Base-by-base conservation (phyloP, 441 rosid species). In the Croton setiger region DNA sequence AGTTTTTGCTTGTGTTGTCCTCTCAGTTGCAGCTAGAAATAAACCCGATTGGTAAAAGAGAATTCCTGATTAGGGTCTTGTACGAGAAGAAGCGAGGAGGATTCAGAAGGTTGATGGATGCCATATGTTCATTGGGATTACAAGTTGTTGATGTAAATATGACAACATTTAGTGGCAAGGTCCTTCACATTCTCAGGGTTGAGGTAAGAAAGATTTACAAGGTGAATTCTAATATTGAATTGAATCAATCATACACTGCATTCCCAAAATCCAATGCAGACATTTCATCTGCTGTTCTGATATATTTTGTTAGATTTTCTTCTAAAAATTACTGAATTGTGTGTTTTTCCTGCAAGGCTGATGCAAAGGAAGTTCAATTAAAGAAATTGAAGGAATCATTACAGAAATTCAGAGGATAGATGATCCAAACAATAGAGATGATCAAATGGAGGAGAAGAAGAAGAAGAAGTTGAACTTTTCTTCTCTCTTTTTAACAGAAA, bases 121-220 rank as follows among this genome's bases (percentile, higher is more conserved):
- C 70, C 53, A 69, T 91, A 51, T 62, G 80, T 63, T 80, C 85
- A 48, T 69, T 76, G 61, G 91, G 86, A 61, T 83, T 90, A 71
- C 78, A 75, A 70, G 84, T 88, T 37, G 79, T 85, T 23, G 83
- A 92, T 76, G 97, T 85, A 57, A 94, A 90, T 75, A 72, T 94
- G 67, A 88, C 89, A 52, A 87, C 89, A 49, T 79, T 78, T 8
- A 45, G 80, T 67, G 82, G 82, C 52, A 82, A 57, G 52, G 88
- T 81, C 70, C 79, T 84, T 53, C 81, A 80, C 71, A 71, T 82
- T 81, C 82, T 92, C 77, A 79, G 57, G 75, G 93, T 90, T 31
- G 84, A 88, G 94, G 94, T 87, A 79, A 70, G 76, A 72, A 79
- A 70, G 76, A 72, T 53, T 45, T 68, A 66, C 49, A 58, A 6